phyloP scores from a whole-genome alignment of 805 yeast species.

The Saccharomycopsis sp. region DNA sequence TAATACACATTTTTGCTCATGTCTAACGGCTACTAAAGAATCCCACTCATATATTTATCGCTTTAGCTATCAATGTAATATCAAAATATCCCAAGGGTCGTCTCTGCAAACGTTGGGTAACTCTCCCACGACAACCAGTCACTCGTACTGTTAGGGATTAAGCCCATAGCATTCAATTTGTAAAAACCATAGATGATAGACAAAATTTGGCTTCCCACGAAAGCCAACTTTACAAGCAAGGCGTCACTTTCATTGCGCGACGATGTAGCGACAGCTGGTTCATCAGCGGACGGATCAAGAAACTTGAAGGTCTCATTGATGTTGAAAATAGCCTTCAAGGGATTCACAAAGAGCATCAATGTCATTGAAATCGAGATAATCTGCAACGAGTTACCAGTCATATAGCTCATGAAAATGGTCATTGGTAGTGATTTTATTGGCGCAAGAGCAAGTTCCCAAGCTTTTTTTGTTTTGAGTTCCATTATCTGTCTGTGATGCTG shows the following conservation, averaged over 20 bases:
- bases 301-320: conserved; percentile 48
- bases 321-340: conserved; percentile 62
- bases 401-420: conserved; percentile 84
- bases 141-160: conserved; percentile 77
- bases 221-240: conserved; percentile 39
- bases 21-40: too few relatives aligned
- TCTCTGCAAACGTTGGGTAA: conserved; percentile 13
- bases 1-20: too few relatives aligned
- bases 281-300: conserved; percentile 26
- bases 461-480: conserved; percentile 48
- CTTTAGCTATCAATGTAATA: neutral
- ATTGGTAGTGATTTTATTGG: conserved; percentile 87
- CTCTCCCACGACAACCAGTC: conserved; percentile 92
- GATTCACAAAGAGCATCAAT: conserved; percentile 70
- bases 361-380: conserved; percentile 90
- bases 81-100: conserved; percentile 5
- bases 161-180: conserved; percentile 82
- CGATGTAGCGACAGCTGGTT: conserved; percentile 28
- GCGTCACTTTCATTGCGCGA: conserved; percentile 23
- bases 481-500: conserved; percentile 7
- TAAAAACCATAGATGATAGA: conserved; percentile 72
- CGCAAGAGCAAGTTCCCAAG: conserved; percentile 78
- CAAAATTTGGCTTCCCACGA: conserved; percentile 40
- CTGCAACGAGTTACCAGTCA: conserved; percentile 87
- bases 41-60: too few relatives aligned